Evolutionary conservation across 345 rosid genomes (phyloP).

Genomic region (Barbarea vulgaris): DNA sequence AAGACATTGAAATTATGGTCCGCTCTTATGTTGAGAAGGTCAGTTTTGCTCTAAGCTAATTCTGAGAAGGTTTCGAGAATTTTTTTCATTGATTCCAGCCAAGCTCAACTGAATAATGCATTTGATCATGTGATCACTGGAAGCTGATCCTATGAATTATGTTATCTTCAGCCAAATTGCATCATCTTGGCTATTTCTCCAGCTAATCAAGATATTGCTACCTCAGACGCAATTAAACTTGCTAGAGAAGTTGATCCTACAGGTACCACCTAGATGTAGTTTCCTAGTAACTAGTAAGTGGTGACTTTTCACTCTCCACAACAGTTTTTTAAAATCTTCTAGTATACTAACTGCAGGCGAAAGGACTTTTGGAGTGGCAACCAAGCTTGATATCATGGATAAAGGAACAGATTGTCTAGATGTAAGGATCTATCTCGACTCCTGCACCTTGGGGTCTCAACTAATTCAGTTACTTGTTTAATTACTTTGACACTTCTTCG

Average conservation of each 20-base stretch:
- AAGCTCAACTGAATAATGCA: constrained; percentile 10
- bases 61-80: constrained; percentile 12
- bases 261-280: constrained; percentile 49
- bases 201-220: constrained; percentile 99
- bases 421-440: constrained; percentile 46
- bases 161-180: constrained; percentile 84
- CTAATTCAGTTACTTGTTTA: constrained; percentile 17
- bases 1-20: constrained; percentile 97
- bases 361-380: constrained; percentile 95
- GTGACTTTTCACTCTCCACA: constrained; percentile 17
- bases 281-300: constrained; percentile 14
- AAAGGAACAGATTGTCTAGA: constrained; percentile 95
- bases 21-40: constrained; percentile 99
- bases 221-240: constrained; percentile 98
- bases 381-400: constrained; percentile 99
- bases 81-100: not conserved
- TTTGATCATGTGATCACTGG: constrained; percentile 15
- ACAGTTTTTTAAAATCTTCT: not conserved
- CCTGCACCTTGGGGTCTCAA: not conserved
- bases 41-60: constrained; percentile 32
- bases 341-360: constrained; percentile 59
- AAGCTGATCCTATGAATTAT: constrained; percentile 20
- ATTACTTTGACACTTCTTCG: constrained; percentile 32
- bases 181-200: constrained; percentile 99
- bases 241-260: constrained; percentile 99